Evolutionary conservation across 1,284 basidiomycete genomes (phyloP).

Genomic region (Thecaphora thlaspeos): DNA sequence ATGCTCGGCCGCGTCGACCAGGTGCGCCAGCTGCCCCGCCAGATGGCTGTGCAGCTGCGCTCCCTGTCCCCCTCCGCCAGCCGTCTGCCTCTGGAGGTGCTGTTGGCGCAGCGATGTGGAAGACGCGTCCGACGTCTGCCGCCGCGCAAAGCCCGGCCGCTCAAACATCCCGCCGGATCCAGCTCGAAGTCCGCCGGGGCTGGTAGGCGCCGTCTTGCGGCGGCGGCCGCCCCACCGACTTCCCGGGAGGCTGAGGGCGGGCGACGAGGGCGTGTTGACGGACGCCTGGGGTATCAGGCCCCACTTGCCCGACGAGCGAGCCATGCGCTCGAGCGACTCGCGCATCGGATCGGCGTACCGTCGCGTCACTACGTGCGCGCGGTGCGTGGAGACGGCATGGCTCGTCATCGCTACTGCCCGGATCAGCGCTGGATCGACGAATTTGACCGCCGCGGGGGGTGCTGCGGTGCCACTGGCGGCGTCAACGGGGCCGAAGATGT

Average conservation of each 20-base stretch:
- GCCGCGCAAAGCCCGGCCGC: conserved; percentile 12
- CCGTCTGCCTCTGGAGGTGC: conserved; percentile 2
- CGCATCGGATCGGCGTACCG: conserved; percentile 54
- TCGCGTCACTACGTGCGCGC: conserved; percentile 50
- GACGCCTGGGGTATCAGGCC: not conserved
- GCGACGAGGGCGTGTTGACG: conserved; percentile 9
- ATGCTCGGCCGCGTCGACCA: conserved; percentile 42
- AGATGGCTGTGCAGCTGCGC: conserved; percentile 7
- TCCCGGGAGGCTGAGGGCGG: conserved; percentile 10
- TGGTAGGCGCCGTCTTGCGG: conserved; percentile 33
- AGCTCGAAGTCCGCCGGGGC: conserved; percentile 1
- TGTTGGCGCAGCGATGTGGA: not conserved
- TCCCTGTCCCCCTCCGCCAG: not conserved
- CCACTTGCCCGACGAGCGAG: conserved; percentile 28
- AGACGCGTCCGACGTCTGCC: conserved; percentile 14
- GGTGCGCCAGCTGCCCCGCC: conserved; percentile 24
- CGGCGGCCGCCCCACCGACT: conserved; percentile 22
- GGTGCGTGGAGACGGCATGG: conserved; percentile 47
- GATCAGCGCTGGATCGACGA: conserved; percentile 48
- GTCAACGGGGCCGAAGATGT: conserved; percentile 16
- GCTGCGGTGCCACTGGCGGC: not conserved
- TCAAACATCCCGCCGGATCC: not conserved
- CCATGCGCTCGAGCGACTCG: conserved; percentile 41
- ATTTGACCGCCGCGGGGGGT: conserved; percentile 12
- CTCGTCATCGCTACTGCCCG: conserved; percentile 53